Evolutionary conservation across 2,329 filamentous ascomycete species (phyloP).

Genomic region (Sphaerulina vaccinii): DNA sequence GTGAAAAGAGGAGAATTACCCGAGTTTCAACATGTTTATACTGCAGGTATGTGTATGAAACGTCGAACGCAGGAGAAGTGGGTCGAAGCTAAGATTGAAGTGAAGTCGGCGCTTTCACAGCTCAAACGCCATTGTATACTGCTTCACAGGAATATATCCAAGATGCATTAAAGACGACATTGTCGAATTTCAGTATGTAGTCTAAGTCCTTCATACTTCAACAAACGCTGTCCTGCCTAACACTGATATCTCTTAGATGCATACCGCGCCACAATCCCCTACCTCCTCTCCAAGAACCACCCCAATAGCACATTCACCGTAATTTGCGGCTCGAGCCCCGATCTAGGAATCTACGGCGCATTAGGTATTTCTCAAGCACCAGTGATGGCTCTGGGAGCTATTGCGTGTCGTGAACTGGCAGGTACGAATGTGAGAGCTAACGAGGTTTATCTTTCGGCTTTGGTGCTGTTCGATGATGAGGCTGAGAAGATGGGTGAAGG

Average conservation of each 20-base stretch:
- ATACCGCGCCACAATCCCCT: constrained; percentile 33
- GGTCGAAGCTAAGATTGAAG: neutral
- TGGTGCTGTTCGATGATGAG: neutral
- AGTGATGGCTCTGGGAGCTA: constrained; percentile 38
- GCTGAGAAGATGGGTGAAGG: neutral
- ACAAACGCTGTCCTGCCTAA: too few species aligned
- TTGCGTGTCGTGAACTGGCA: constrained; percentile 34
- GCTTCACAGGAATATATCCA: constrained; percentile 28
- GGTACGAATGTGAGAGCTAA: constrained; percentile 42
- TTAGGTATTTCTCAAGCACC: constrained; percentile 40
- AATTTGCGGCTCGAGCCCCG: constrained; percentile 36
- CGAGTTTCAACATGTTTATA: constrained; percentile 43
- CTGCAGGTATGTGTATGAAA: constrained; percentile 32
- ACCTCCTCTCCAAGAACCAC: constrained; percentile 36
- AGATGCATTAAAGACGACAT: constrained; percentile 26
- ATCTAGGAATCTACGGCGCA: constrained; percentile 25
- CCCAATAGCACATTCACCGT: constrained; percentile 37
- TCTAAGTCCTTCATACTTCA: neutral
- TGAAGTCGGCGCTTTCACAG: constrained; percentile 33
- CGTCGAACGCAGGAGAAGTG: too few species aligned
- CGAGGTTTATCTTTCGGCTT: constrained; percentile 39
- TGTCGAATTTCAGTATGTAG: constrained; percentile 38
- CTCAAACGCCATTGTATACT: constrained; percentile 25
- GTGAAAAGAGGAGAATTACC: constrained; percentile 39
- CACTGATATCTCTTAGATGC: too few species aligned